Percentiles rank a stretch among this genome's conserved stretches.
phyloP scores from a whole-genome alignment of 805 yeast species.

The Candida krabiensis region DNA sequence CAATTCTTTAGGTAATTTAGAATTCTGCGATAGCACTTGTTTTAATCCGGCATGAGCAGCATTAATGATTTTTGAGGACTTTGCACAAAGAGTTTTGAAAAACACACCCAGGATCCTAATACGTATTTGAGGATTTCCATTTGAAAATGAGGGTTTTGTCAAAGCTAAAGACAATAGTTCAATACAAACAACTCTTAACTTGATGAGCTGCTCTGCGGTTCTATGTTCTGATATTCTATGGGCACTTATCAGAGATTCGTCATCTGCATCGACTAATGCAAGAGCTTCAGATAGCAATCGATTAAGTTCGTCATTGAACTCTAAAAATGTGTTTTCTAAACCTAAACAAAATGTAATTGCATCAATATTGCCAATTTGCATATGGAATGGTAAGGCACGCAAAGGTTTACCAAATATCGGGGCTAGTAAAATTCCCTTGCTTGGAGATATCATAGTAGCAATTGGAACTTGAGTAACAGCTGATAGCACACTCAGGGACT shows the following conservation, averaged over 20 bases:
- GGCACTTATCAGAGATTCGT: conserved; percentile 87
- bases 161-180: conserved; percentile 78
- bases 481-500: conserved; percentile 64
- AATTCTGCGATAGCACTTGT: conserved; percentile 78
- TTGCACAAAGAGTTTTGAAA: conserved; percentile 87
- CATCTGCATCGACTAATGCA: conserved; percentile 96
- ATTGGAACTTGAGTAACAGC: conserved; percentile 69
- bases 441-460: conserved; percentile 75
- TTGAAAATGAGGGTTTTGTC: conserved; percentile 78
- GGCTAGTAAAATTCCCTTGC: conserved; percentile 76
- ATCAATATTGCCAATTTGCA: conserved; percentile 98
- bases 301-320: conserved; percentile 85
- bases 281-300: conserved; percentile 85
- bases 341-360: conserved; percentile 92
- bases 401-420: conserved; percentile 97
- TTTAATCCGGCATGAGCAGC: conserved; percentile 91
- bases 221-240: conserved; percentile 83
- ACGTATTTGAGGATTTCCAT: conserved; percentile 64
- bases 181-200: conserved; percentile 87
- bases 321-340: conserved; percentile 75
- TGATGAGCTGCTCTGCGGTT: conserved; percentile 84
- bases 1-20: conserved; percentile 88
- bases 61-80: conserved; percentile 81
- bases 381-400: conserved; percentile 94
- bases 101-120: conserved; percentile 88